Base-by-base conservation (phyloP, 192 early-diverging fungal species). In the Hyaloraphidium curvatum region DNA sequence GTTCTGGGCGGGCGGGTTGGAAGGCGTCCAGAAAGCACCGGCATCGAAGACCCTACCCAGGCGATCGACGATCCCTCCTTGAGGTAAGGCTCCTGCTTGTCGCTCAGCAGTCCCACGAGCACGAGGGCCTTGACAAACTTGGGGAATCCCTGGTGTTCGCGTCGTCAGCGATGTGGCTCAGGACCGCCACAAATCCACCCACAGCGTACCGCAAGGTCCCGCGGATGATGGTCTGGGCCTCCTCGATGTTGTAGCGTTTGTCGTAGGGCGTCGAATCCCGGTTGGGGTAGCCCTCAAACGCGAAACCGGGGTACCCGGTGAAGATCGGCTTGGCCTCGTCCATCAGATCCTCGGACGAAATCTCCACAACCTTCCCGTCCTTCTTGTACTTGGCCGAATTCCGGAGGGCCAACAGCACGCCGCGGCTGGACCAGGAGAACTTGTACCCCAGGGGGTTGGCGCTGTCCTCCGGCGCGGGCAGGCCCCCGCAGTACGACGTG, bases 361-460 rank as follows among this genome's bases (percentile, higher is more conserved):
- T 80, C 59, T 89, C 82, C 21, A 86, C 80, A 30, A 79, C 73
- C 76, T 93, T 82, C 54, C 91, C 94, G 61, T 86, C 77, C 62
- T 88, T 71, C 60, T 82, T 76, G 67, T 81, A 97, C 50, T 80
- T 87, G 54, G 94, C 94, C 52, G 73, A 83, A 75, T 95, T 98
- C 61, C 86, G 77, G 54, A 94, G 72, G 26, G 94, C 94, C 40
- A 98, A 76, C 39, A 98, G 71, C n/a, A 98, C 94, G 52, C 95
- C 95, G 59, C 91, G 83, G 16, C 92, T 83, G 33, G 85, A 89
- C 95, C 95, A 98, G 59, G 80, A 84, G 74, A 98, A 98, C 68
- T 98, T 98, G 85, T 98, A 98, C 39, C 94, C 94, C 28, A 98
- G 77, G 54, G 94, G 94, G 67, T 96, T 96, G 79, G 93, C 89